Evolutionary conservation across 805 yeast species (phyloP).

Genomic region (Myxozyma udenii): DNA sequence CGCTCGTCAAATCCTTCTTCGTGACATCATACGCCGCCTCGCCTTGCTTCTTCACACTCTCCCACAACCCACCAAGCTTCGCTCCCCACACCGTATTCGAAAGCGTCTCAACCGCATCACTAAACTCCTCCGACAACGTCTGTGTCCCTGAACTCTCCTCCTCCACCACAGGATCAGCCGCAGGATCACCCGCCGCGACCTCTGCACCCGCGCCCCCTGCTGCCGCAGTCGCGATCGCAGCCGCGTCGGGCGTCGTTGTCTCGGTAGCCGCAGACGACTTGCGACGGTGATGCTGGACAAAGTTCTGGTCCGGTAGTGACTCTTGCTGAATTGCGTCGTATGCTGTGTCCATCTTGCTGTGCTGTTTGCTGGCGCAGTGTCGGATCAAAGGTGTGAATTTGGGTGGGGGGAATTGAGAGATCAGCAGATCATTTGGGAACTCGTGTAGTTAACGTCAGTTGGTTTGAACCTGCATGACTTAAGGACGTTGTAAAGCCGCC

Average conservation of each 20-base stretch:
- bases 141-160: neutral
- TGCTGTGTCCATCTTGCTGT: constrained; percentile 25
- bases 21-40: constrained; percentile 33
- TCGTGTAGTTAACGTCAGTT: no score
- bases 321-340: constrained; percentile 28
- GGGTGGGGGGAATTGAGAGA: no score
- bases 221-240: neutral
- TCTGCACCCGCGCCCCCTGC: constrained; percentile 1
- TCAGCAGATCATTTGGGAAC: no score
- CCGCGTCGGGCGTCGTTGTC: neutral
- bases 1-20: constrained; percentile 33
- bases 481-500: no score
- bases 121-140: constrained; percentile 24
- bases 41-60: constrained; percentile 35
- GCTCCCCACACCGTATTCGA: constrained; percentile 28
- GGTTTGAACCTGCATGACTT: no score
- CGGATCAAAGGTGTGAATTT: no score
- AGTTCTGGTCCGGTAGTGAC: constrained; percentile 10
- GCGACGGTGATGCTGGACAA: neutral
- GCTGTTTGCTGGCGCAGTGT: no score
- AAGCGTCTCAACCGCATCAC: constrained; percentile 26
- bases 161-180: neutral
- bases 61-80: constrained; percentile 34
- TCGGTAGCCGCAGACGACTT: neutral
- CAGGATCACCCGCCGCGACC: neutral